These are phyloP conservation scores for Puccinia polysora DNA, from an alignment of 1,284 basidiomycete genomes.

Conservation along the genomic window DNA sequence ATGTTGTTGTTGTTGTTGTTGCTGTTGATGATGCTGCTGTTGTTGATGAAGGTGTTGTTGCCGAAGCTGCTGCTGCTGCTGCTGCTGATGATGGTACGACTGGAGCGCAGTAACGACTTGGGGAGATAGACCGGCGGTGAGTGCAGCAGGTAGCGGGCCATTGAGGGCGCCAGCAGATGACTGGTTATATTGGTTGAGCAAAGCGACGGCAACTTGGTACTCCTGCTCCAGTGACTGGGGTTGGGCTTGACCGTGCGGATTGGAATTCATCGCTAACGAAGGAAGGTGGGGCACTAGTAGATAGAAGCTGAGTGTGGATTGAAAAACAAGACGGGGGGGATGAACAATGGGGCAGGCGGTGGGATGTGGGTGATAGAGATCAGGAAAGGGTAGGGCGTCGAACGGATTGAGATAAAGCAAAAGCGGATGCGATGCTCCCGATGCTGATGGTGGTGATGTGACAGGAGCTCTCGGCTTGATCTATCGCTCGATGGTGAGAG, in stretches of 20 bases:
- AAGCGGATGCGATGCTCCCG: no score
- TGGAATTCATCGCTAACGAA: conserved; percentile 20
- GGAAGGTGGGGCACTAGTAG: neutral
- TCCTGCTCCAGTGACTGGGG: conserved; percentile 8
- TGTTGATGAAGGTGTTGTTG: conserved; percentile 28
- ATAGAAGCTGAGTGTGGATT: no score
- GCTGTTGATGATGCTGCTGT: conserved; percentile 20
- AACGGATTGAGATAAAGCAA: no score
- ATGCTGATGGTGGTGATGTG: no score
- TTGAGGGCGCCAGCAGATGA: conserved; percentile 12
- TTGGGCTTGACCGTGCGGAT: conserved; percentile 20
- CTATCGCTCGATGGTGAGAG: no score
- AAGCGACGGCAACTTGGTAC: conserved; percentile 20
- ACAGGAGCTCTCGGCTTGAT: no score
- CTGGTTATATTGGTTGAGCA: conserved; percentile 20
- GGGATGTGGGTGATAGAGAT: no score
- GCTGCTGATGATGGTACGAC: conserved; percentile 3
- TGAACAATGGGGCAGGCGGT: no score
- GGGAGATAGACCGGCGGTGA: conserved; percentile 24
- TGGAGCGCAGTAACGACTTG: conserved; percentile 25
- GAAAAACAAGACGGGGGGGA: no score
- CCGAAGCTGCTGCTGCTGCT: conserved; percentile 20
- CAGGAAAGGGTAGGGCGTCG: no score
- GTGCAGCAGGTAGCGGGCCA: conserved; percentile 28
- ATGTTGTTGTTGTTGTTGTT: conserved; percentile 29